Conservation (phyloP, 2,329 filamentous ascomycete species). For the Microdochium bolleyi region DNA sequence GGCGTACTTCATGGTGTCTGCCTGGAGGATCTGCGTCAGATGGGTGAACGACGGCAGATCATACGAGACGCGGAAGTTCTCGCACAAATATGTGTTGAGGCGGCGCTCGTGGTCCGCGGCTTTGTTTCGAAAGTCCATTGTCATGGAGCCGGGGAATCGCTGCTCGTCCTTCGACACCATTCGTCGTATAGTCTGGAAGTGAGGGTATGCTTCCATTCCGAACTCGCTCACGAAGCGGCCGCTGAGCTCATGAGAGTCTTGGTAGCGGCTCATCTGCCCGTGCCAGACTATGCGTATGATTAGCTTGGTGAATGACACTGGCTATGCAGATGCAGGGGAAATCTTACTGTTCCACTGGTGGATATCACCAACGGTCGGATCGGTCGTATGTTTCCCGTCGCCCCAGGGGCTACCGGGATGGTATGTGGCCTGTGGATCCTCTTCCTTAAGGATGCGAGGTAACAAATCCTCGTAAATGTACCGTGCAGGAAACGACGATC, state of each 20-base stretch:
- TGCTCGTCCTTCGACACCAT: slow-evolving; percentile 50
- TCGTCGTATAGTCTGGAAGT: slow-evolving; percentile 59
- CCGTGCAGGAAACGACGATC: slow-evolving; percentile 65
- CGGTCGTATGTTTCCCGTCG: slow-evolving; percentile 54
- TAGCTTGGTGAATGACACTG: not conserved
- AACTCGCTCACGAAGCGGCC: slow-evolving; percentile 78
- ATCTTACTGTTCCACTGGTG: slow-evolving; percentile 65
- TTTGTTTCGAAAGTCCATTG: slow-evolving; percentile 77
- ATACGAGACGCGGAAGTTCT: slow-evolving; percentile 56
- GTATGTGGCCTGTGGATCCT: slow-evolving; percentile 58
- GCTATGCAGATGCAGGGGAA: not conserved
- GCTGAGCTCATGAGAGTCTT: slow-evolving; percentile 61
- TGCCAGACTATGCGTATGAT: slow-evolving; percentile 53
- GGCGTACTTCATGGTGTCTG: slow-evolving; percentile 41
- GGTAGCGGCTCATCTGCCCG: slow-evolving; percentile 68
- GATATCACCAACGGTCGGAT: slow-evolving; percentile 67
- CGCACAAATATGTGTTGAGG: slow-evolving; percentile 66
- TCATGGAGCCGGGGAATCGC: slow-evolving; percentile 58
- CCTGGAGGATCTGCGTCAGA: slow-evolving; percentile 44
- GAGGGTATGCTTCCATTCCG: slow-evolving; percentile 74
- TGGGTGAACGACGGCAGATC: slow-evolving; percentile 43
- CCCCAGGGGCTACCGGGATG: slow-evolving; percentile 71
- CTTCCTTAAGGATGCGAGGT: slow-evolving; percentile 50
- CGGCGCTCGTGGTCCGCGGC: slow-evolving; percentile 68
- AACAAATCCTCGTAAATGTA: slow-evolving; percentile 75